These are phyloP conservation scores for Chaetomium cochliodes DNA, from an alignment of 495 filamentous ascomycete genomes.

Conservation along the genomic window DNA sequence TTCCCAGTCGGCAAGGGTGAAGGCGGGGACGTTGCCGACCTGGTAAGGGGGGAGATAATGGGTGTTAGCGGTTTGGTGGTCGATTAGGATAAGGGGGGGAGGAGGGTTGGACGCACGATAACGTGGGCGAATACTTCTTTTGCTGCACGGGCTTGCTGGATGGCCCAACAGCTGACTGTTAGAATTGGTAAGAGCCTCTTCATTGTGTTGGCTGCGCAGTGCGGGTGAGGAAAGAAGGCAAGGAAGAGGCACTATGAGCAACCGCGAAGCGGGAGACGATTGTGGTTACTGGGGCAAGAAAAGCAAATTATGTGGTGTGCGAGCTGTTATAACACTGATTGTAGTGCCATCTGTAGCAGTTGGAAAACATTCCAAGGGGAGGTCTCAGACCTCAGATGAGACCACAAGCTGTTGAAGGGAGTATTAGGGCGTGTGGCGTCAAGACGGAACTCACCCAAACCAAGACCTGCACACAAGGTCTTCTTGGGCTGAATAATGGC, in stretches of 20 bases:
- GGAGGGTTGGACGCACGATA: constrained; percentile 21
- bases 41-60: not conserved
- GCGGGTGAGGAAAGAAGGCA: not conserved
- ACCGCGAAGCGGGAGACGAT: no score
- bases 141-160: constrained; percentile 5
- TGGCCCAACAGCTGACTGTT: no score
- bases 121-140: constrained; percentile 33
- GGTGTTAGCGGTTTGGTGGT: not conserved
- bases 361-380: not conserved
- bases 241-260: no score
- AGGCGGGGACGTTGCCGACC: constrained; percentile 37
- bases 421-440: not conserved
- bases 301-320: no score
- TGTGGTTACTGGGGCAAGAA: no score
- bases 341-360: no score
- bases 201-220: constrained; percentile 2
- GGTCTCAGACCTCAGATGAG: no score
- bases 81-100: not conserved
- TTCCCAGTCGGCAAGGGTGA: constrained; percentile 53
- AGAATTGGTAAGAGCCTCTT: not conserved
- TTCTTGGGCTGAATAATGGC: not conserved
- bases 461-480: not conserved
- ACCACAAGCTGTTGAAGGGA: no score
- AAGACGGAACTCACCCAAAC: not conserved
- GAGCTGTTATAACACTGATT: no score